A percentile compares a stretch with the other conserved stretches of the same genome.
These are phyloP conservation scores for Pleurotus sapidus DNA, from an alignment of 768 basidiomycete species.

Conservation along the genomic window DNA sequence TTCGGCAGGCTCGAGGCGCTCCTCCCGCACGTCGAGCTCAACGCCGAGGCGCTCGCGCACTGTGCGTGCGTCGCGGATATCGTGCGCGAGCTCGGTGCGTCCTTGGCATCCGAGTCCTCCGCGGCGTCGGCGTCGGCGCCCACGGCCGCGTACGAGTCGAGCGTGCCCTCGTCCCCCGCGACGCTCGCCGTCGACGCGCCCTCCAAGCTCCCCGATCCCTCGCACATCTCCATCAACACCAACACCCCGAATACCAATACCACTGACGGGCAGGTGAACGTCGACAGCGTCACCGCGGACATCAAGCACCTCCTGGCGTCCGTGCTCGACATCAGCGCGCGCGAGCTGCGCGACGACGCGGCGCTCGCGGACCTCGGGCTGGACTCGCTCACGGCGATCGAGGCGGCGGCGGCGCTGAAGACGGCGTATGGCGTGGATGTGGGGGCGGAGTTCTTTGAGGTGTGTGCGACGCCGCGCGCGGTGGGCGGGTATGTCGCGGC, in stretches of 20 bases:
- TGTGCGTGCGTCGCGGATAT: conserved; percentile 37
- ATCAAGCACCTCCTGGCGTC: conserved; percentile 39
- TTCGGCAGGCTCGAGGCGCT: conserved; percentile 29
- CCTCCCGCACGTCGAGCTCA: conserved; percentile 30
- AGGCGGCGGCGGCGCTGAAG: conserved; percentile 48
- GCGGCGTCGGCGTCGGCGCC: no score
- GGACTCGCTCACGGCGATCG: conserved; percentile 65
- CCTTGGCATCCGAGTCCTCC: no score
- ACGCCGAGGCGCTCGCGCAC: conserved; percentile 25
- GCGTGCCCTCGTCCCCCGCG: conserved; percentile 28
- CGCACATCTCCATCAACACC: conserved; percentile 11
- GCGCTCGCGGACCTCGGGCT: conserved; percentile 53
- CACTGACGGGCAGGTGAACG: no score
- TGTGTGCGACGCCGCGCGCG: conserved; percentile 35
- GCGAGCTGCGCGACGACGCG: conserved; percentile 39
- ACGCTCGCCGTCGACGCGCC: conserved; percentile 35
- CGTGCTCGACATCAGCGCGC: conserved; percentile 40
- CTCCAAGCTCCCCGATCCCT: conserved; percentile 13
- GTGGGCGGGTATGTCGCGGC: conserved; percentile 28
- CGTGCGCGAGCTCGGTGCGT: conserved; percentile 22
- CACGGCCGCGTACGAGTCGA: conserved; percentile 11
- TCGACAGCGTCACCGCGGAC: no score
- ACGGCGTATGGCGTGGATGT: conserved; percentile 37
- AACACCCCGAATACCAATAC: no score
- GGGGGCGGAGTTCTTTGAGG: conserved; percentile 40